Base-by-base conservation (phyloP, 352 stramenopile species). In the Nothophytophthora sp. region DNA sequence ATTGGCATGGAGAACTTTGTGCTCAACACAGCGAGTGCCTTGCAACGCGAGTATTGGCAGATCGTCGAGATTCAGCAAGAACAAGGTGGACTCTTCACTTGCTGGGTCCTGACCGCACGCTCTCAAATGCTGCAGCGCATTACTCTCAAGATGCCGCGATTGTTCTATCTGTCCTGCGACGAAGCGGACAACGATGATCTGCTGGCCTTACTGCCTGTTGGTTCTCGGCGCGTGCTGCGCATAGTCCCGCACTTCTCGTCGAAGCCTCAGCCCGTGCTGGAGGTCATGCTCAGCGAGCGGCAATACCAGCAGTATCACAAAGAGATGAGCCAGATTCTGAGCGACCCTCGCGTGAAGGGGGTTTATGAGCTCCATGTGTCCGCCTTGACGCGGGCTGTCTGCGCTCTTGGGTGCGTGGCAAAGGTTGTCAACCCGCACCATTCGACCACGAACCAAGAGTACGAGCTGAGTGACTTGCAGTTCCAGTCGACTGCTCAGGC, bases 281-380 rank as follows among this genome's bases (percentile, higher is more conserved):
- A 95, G 41, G 58, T 95, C 18, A 56, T 68, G 43, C 54, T 95
- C 5, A 89, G 79, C 20, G 81, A 92, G 32, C 55, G 72, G 27
- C 81, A 90, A 49, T 92, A 85, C 47, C 79, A 90, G 42, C 51
- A 76, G 8, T 80, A 87, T 50, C 71, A 84, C 37, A 90, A 86
- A 41, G 76, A 93, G 53, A 76, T 96, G 40, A 67, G 67, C 11
- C 73, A 86, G 23, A 85, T 98, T 30, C 73, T 97, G 15, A 67
- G 81, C 30, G 76, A 96, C 46, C 72, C 89, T 10, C 58, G 75
- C 4, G 73, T 98, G 10, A 73, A 84, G 8, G 86, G 85, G 15
- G 86, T 99, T 16, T 99, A 98, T 64, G 96, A 99, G 63, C 78
- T 96, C 10, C 74, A 96, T 24, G 90, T 96, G 7, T 90, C 95